Percentiles rank a stretch among this genome's conserved stretches.
Evolutionary conservation across 441 rosid genomes (phyloP).

Genomic region (Manihot esculenta): DNA sequence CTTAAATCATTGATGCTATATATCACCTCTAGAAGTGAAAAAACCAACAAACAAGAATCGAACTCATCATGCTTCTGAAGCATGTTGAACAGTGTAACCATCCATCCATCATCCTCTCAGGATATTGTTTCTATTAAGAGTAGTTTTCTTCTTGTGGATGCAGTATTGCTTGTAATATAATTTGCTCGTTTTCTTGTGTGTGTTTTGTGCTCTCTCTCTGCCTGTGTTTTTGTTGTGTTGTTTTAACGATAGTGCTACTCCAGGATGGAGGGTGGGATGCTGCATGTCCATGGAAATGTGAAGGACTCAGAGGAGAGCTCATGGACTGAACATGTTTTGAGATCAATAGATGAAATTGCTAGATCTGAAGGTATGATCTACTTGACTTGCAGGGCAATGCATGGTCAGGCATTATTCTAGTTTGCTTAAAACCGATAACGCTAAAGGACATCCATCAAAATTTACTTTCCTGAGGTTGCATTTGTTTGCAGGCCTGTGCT

Average conservation of each 20-base stretch:
- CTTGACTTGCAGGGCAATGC: not conserved
- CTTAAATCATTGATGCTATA: not conserved
- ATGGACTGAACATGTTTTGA: slow-evolving; percentile 60
- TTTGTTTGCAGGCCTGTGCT: slow-evolving; percentile 52
- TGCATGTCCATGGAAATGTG: slow-evolving; percentile 81
- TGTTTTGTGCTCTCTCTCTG: not conserved
- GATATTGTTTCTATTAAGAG: not conserved
- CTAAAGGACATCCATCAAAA: not conserved
- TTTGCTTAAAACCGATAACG: not conserved
- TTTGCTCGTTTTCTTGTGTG: no score
- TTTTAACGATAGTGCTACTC: slow-evolving; percentile 17
- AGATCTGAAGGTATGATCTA: slow-evolving; percentile 60
- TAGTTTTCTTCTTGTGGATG: not conserved
- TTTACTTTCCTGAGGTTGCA: not conserved
- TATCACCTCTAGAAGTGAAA: not conserved
- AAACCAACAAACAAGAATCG: not conserved
- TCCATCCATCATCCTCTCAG: not conserved
- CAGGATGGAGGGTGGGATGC: slow-evolving; percentile 79
- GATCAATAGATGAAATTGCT: slow-evolving; percentile 57
- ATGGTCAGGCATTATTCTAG: not conserved
- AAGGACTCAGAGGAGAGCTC: slow-evolving; percentile 66
- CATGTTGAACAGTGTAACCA: not conserved
- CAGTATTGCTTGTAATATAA: not conserved
- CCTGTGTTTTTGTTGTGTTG: not conserved
- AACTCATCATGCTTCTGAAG: not conserved